Base-by-base conservation (phyloP, 2,329 filamentous ascomycete genomes). In the Leptographium flavum region DNA sequence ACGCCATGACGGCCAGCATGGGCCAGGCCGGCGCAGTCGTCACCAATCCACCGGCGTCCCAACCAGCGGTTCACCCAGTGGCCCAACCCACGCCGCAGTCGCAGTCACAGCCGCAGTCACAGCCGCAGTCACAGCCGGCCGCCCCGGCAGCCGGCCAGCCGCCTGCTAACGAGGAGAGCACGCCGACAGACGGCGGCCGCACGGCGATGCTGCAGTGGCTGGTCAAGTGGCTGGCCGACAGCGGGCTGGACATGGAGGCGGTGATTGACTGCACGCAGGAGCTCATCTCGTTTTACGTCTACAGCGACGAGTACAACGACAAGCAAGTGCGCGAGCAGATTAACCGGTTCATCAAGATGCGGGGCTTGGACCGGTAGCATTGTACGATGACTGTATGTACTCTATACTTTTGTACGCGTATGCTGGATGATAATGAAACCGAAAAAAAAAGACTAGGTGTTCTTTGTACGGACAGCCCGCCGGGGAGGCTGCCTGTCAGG, bases 181-280 rank as follows among this genome's bases (percentile, higher is more conserved):
- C 32, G 5, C 41, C 36, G 6, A 39, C 47, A 44, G 47, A 48
- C 48, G 38, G 44, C 37, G 30, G 49, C 42, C 28, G 54, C 48
- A 10, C 47, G 45, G 42, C 75, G 43, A 80, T 81, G 53, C 71
- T 94, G 35, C 72, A 76, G 55, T 66, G 71, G 30, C 76, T 74
- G 48, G 74, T 86, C 10, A 74, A 76, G 35, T 95, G 87, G 82
- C 69, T 94, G 46, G 83, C 87, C 1, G 87, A 94, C 58, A 92
- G 85, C 55, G 82, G 78, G 46, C 76, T 94, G 37, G 85, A 93
- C 55, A 83, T 94, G 56, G 78, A 85, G 52, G 82, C 79, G 28
- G 81, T 93, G 60, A 82, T 94, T 42, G 86, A 94, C 61, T 87
- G 83, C 56, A 90, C 85, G 0, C 88, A 95, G 63, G 88, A 94